Evolutionary conservation across 1,284 basidiomycete genomes (phyloP), one percentile per base, ranked within the genome.

Genomic region (Agaricales sp.): DNA sequence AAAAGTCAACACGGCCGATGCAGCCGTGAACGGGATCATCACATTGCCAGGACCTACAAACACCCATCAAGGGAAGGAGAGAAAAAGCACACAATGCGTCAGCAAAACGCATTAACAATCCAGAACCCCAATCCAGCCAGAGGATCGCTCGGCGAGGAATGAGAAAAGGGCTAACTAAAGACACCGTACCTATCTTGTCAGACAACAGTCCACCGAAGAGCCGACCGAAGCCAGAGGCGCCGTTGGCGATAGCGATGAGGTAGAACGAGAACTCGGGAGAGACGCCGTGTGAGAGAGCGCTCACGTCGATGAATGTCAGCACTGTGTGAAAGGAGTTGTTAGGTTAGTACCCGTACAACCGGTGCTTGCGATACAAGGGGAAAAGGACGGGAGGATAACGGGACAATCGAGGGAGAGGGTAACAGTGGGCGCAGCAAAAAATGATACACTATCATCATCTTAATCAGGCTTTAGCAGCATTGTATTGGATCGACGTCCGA

Each of bases 1-100:
- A 53, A 70, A 75, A 1, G 78, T 80, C 14, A 80, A 54, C 23
- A 78, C 59, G 0, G 67, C 78, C 1, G 77, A 70, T 8, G 70
- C 24, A 6, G 67, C 54, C 0, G 73, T 77, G 23, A 73, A 69
- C 1, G 78, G 79, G 13, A 72, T 71, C 64, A 80, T 75, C 23
- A 78, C 63, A 53, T 77, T 82, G 48, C 78, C 61, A 0, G 74
- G 60, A 3, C 80, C 77, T 76, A 45, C 4, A 37, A 35, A 39
- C n/a, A n/a, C 18, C 18, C 13, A 43, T 2, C n/a, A 35, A 46
- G 35, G 6, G 1, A 41, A 12, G 26, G 25, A 30, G 20, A 41
- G 12, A 19, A 43, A 48, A 43, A 8, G 18, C 16, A 16, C 12
- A 19, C 43, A 16, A 22, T 21, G 19, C 26, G 2, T n/a, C 18